Evolutionary conservation across 345 rosid species (phyloP).

Genomic region (Lepidium didymum): DNA sequence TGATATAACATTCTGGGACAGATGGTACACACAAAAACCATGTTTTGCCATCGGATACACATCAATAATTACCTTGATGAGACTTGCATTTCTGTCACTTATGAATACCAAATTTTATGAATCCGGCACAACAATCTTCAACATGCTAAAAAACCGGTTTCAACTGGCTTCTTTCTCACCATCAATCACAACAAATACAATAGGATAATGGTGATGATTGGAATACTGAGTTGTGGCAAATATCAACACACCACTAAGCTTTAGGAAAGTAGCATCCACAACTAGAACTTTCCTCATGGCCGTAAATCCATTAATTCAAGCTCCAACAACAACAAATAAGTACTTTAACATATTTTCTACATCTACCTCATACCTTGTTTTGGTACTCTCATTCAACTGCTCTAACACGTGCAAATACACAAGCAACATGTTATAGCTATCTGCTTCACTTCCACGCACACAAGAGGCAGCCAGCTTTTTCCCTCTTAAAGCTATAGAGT

Average conservation of each 20-base stretch:
- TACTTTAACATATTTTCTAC: not conserved
- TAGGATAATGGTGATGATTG: no score
- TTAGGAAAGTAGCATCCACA: no score
- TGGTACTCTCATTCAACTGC: not conserved
- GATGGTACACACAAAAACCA: not conserved
- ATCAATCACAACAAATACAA: not conserved
- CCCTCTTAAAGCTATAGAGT: not conserved
- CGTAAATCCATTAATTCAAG: no score
- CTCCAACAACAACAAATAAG: no score
- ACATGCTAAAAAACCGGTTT: not conserved
- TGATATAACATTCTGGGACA: no score
- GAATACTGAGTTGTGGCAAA: no score
- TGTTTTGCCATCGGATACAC: not conserved
- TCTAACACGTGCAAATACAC: not conserved
- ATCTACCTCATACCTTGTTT: not conserved
- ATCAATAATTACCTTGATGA: not conserved
- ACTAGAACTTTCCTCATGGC: not conserved
- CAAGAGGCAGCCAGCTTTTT: not conserved
- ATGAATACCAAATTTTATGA: not conserved
- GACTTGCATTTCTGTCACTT: not conserved
- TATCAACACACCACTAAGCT: no score
- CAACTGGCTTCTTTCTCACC: not conserved
- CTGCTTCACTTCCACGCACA: no score
- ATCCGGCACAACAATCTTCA: not conserved
- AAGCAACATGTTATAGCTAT: no score